phyloP scores from a whole-genome alignment of 73 alveolate genomes.

The Effrenium voratum region DNA sequence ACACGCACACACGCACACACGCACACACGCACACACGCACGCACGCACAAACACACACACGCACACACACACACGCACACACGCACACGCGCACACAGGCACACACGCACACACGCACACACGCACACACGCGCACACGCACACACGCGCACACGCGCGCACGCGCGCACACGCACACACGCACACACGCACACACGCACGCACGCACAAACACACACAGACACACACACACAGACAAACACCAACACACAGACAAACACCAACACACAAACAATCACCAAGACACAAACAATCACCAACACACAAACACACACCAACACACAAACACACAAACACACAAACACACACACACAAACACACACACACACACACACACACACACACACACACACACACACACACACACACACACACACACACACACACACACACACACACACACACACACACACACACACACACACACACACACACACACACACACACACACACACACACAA shows the following conservation, averaged over 20 bases:
- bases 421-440: background rate
- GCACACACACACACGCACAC: background rate
- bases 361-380: background rate
- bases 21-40: background rate
- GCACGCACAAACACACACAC: background rate
- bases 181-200: too few relatives aligned
- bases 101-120: slow-evolving; percentile 14
- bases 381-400: background rate
- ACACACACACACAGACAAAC: too few relatives aligned
- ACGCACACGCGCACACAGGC: background rate
- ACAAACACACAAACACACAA: background rate
- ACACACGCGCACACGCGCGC: too few relatives aligned
- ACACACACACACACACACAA: background rate
- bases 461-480: background rate
- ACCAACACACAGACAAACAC: too few relatives aligned
- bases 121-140: background rate
- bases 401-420: background rate
- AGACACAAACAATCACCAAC: too few relatives aligned
- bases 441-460: background rate
- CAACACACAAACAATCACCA: too few relatives aligned
- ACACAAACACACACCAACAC: too few relatives aligned
- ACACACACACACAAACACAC: background rate
- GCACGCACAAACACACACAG: too few relatives aligned
- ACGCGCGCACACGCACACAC: too few relatives aligned
- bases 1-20: slow-evolving; percentile 44